Base-by-base conservation (phyloP, 2,329 filamentous ascomycete genomes). In the Sclerotinia subarctica region DNA sequence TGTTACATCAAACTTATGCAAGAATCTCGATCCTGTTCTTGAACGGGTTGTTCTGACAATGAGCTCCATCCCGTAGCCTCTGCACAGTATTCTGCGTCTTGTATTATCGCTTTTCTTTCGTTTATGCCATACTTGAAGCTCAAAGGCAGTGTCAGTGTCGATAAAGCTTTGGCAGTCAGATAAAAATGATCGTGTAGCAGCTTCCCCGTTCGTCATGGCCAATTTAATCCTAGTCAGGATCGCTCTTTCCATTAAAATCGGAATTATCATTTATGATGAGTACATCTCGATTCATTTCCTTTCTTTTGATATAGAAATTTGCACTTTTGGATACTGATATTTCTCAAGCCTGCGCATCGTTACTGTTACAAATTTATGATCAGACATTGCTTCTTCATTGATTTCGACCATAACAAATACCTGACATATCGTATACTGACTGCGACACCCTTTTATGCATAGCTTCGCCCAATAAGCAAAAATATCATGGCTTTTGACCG, bases 281-380 rank as follows among this genome's bases (percentile, higher is more conserved):
- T 38, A 51, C 15, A 51, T 24, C 29, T 21, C n/a, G 26, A 19
- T 19, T 19, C 13, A 2, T 46, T 35, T 19, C 15, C 21, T 21
- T 19, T n/a, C 8, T 26, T 32, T 46, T 3, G 1, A n/a, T 38
- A 4, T 17, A 5, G 1, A 24, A 42, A 11, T 5, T 17, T 15
- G 32, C 46, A 51, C 8, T 51, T 26, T 51, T 66, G 64, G 64
- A 66, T 66, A 66, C 32, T 44, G 49, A 29, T 53, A 53, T 29
- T 42, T 44, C 32, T 59, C n/a, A 35, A 35, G 35, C 32, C 44
- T 38, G 52, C 44, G 46, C 53, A 66, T 59, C 32, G 52, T 66
- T 66, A 66, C n/a, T 29, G 24, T 47, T 32, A 51, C 15, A 59
- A 51, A 17, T 51, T 32, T 26, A 49, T 49, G 44, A 51, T 4